These are phyloP conservation scores for Echeveria elegans DNA, from an alignment of 164 flowering plant genomes.

Conservation along the genomic window DNA sequence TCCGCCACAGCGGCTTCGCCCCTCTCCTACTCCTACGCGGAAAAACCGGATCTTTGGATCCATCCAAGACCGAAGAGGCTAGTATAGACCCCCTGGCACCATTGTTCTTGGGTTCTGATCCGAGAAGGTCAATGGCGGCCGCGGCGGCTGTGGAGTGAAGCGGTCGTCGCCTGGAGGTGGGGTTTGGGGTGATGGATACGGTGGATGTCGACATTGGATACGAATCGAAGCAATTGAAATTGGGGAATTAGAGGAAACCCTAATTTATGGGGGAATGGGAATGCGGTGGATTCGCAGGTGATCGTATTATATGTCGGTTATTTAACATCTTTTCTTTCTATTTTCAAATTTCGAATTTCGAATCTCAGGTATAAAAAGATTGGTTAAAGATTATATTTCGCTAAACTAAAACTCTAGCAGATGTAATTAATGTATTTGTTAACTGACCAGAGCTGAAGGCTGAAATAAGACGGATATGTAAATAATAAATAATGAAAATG, in stretches of 20 bases:
- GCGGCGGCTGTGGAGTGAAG: constrained; percentile 27
- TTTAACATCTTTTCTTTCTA: too few species aligned
- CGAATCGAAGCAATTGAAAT: background rate
- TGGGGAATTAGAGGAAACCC: background rate
- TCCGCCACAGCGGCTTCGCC: constrained; percentile 48
- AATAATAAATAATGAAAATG: too few species aligned
- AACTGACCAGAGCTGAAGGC: too few species aligned
- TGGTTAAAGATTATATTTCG: too few species aligned
- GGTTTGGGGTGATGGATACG: constrained; percentile 56
- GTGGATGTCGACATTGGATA: constrained; percentile 57
- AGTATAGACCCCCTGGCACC: constrained; percentile 37
- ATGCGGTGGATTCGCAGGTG: too few species aligned
- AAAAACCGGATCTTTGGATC: constrained; percentile 24
- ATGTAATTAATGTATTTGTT: too few species aligned
- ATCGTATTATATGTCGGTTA: too few species aligned
- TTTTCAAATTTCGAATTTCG: too few species aligned
- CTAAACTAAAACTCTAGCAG: too few species aligned
- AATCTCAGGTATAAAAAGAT: too few species aligned
- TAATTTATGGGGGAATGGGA: too few species aligned
- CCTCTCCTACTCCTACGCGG: constrained; percentile 31
- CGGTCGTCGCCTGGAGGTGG: constrained; percentile 26
- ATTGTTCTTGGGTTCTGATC: background rate
- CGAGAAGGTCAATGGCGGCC: constrained; percentile 13
- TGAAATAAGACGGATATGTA: too few species aligned
- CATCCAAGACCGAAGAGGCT: constrained; percentile 22